These are phyloP conservation scores for Neurospora sp. DNA, from an alignment of 495 filamentous ascomycete species.

Conservation along the genomic window DNA sequence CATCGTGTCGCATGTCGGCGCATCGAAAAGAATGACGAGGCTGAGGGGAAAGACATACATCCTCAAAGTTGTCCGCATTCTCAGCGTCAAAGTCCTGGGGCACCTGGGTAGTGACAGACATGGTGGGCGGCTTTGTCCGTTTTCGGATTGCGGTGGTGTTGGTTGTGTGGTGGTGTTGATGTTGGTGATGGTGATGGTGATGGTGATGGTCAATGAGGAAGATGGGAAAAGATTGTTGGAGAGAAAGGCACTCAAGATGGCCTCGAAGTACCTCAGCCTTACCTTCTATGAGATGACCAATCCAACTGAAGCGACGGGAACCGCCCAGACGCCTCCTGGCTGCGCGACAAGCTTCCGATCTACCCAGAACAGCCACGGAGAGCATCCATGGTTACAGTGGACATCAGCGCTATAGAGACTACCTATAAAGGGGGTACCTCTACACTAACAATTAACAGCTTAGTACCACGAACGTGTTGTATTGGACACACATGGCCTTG, in stretches of 20 bases:
- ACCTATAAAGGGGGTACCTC: not conserved
- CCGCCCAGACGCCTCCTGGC: not conserved
- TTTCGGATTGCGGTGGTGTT: not conserved
- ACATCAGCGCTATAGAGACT: not conserved
- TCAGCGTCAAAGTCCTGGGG: conserved; percentile 35
- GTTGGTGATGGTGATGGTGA: not conserved
- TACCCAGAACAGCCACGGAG: not conserved
- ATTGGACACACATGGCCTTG: too few species aligned
- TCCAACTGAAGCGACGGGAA: not conserved
- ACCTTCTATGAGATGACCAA: not conserved
- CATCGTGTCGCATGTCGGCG: not conserved
- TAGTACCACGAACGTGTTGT: too few species aligned
- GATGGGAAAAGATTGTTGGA: not conserved
- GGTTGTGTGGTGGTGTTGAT: not conserved
- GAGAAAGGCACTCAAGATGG: not conserved
- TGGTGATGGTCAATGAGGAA: accelerated
- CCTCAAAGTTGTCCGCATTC: conserved; percentile 39
- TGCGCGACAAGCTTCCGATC: not conserved
- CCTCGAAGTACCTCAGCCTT: not conserved
- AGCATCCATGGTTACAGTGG: not conserved
- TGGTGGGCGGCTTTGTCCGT: not conserved
- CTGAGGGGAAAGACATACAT: conserved; percentile 22
- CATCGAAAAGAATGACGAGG: not conserved
- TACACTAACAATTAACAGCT: not conserved
- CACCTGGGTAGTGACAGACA: conserved; percentile 5